phyloP scores from a whole-genome alignment of 768 basidiomycete genomes.

The Russula emetica region DNA sequence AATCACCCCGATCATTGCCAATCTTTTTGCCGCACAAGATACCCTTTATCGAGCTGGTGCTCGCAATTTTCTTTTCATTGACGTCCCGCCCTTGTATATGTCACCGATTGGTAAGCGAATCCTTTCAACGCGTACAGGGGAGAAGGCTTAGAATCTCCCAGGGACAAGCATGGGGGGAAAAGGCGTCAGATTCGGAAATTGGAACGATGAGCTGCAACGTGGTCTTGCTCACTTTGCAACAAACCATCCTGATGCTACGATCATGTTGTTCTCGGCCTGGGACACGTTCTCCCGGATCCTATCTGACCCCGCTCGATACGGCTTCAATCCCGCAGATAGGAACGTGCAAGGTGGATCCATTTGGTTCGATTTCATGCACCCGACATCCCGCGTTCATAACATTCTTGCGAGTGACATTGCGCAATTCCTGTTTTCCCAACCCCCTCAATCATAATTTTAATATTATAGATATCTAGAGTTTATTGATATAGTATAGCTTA shows the following conservation, averaged over 20 bases:
- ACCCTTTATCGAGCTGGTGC: conserved; percentile 44
- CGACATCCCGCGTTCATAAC: conserved; percentile 21
- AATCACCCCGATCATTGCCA: conserved; percentile 23
- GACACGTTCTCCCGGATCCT: conserved; percentile 31
- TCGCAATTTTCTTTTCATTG: conserved; percentile 52
- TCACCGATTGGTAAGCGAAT: conserved; percentile 37
- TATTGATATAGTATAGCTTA: neutral
- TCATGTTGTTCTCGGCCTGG: conserved; percentile 31
- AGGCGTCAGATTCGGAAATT: conserved; percentile 19
- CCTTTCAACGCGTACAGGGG: neutral
- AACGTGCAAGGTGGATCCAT: conserved; percentile 18
- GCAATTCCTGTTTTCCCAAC: conserved; percentile 16
- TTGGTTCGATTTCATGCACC: conserved; percentile 27
- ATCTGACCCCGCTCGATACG: conserved; percentile 27
- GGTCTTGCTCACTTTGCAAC: conserved; percentile 26
- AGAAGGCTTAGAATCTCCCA: neutral
- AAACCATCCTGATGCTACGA: conserved; percentile 29
- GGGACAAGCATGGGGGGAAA: conserved; percentile 19
- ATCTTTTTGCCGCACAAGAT: conserved; percentile 43
- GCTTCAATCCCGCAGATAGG: conserved; percentile 23
- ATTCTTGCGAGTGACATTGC: conserved; percentile 23
- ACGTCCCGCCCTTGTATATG: conserved; percentile 48
- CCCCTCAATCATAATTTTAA: conserved; percentile 12
- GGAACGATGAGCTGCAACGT: conserved; percentile 20
- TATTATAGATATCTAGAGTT: neutral